Evolutionary conservation across 2,329 filamentous ascomycete genomes (phyloP).

Genomic region (Neofusicoccum cordaticola): DNA sequence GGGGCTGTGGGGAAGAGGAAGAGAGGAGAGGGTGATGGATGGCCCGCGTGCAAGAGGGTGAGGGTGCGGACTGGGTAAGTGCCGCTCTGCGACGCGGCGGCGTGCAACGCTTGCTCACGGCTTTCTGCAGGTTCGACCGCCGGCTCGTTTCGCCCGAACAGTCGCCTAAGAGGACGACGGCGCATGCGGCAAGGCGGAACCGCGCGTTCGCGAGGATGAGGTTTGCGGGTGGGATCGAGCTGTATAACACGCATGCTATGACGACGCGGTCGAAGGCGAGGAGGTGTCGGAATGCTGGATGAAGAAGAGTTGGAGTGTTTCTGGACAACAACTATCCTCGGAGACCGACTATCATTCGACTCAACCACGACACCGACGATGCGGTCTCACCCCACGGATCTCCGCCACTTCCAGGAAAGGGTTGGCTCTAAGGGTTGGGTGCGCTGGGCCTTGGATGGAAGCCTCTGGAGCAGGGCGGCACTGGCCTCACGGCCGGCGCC

Average conservation of each 20-base stretch:
- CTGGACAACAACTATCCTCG: no score
- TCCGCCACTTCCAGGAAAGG: no score
- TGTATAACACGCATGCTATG: conserved; percentile 1
- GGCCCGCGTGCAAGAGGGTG: neutral
- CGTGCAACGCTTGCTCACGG: neutral
- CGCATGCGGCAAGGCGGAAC: neutral
- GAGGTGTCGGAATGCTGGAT: neutral
- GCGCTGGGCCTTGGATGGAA: no score
- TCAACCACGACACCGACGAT: no score
- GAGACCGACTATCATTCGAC: no score
- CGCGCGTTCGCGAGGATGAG: neutral
- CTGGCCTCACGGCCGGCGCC: no score
- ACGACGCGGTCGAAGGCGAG: neutral
- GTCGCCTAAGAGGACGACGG: neutral
- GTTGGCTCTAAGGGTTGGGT: no score
- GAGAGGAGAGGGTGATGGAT: neutral
- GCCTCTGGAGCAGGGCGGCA: no score
- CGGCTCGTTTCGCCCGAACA: neutral
- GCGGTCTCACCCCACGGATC: no score
- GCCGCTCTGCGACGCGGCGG: neutral
- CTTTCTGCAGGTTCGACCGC: neutral
- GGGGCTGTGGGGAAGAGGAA: neutral
- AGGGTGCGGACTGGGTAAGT: neutral
- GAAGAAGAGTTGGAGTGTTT: neutral
- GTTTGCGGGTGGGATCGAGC: neutral